These are phyloP conservation scores for Exophiala sideris DNA, from an alignment of 2,329 filamentous ascomycete species.

Conservation along the genomic window DNA sequence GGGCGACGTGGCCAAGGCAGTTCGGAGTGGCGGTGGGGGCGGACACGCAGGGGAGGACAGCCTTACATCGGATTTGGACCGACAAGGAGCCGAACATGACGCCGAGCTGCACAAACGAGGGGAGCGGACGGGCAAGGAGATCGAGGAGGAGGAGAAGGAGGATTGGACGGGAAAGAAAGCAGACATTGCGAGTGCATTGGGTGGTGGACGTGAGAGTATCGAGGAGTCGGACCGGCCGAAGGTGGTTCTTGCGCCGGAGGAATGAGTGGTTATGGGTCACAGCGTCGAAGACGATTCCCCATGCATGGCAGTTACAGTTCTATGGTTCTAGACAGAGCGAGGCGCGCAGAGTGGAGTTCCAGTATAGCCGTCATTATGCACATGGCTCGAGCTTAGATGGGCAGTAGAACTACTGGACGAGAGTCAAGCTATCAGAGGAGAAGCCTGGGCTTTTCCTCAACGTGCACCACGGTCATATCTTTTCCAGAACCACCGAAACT, in stretches of 20 bases:
- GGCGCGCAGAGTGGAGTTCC: too few species aligned
- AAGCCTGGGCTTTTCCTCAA: too few species aligned
- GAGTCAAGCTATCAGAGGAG: too few species aligned
- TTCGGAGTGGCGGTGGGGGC: constrained; percentile 23
- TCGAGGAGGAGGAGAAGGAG: constrained; percentile 23
- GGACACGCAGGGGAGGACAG: constrained; percentile 18
- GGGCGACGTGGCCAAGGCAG: constrained; percentile 31
- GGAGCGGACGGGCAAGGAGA: constrained; percentile 22
- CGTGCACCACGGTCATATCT: too few species aligned
- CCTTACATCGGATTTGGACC: constrained; percentile 23
- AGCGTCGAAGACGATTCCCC: background rate
- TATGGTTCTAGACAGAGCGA: too few species aligned
- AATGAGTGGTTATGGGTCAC: constrained; percentile 8
- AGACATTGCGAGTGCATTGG: constrained; percentile 26
- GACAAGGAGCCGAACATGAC: constrained; percentile 23
- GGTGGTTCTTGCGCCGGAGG: constrained; percentile 29
- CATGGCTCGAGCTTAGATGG: too few species aligned
- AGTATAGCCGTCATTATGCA: too few species aligned
- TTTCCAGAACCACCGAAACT: too few species aligned
- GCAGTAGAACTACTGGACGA: too few species aligned
- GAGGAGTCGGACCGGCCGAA: constrained; percentile 13
- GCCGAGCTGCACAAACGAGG: constrained; percentile 24
- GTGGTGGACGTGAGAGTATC: constrained; percentile 13
- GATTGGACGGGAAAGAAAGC: constrained; percentile 28
- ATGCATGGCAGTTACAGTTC: background rate